Conservation (phyloP, 441 rosid species). For the Pelargonium australe region DNA sequence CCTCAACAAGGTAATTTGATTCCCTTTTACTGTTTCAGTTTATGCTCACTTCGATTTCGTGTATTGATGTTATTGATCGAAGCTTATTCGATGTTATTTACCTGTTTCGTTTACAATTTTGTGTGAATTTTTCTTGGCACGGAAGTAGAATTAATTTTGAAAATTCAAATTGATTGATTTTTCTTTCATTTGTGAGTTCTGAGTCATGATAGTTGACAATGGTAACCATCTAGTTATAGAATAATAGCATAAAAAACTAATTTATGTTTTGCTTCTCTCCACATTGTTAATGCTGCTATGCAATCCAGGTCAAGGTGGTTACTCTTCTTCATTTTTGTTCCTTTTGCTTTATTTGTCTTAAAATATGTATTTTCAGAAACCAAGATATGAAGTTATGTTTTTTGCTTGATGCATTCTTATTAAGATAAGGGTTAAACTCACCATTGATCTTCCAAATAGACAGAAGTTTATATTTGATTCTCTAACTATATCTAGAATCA, state of each 20-base stretch:
- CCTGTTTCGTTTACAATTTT: neutral
- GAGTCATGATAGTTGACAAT: neutral
- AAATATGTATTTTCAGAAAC: neutral
- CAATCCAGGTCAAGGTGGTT: neutral
- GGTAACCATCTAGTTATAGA: neutral
- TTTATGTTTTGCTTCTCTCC: neutral
- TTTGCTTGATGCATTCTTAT: neutral
- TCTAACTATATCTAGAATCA: too few species aligned
- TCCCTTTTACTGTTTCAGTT: neutral
- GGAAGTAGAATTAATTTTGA: neutral
- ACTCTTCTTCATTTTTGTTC: neutral
- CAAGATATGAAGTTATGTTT: neutral
- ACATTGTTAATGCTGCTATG: neutral
- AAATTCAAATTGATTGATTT: neutral
- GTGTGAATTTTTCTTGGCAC: neutral
- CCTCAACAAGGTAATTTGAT: slow-evolving; percentile 41
- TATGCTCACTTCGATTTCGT: neutral
- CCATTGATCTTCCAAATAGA: too few species aligned
- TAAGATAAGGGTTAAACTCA: neutral
- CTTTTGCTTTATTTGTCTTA: neutral
- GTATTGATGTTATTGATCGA: neutral
- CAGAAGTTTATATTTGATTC: too few species aligned
- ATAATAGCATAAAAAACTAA: neutral
- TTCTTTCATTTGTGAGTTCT: neutral
- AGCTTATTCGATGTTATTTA: neutral